Base-by-base conservation (phyloP, 805 yeast species). In the Clavispora carvajalis region DNA sequence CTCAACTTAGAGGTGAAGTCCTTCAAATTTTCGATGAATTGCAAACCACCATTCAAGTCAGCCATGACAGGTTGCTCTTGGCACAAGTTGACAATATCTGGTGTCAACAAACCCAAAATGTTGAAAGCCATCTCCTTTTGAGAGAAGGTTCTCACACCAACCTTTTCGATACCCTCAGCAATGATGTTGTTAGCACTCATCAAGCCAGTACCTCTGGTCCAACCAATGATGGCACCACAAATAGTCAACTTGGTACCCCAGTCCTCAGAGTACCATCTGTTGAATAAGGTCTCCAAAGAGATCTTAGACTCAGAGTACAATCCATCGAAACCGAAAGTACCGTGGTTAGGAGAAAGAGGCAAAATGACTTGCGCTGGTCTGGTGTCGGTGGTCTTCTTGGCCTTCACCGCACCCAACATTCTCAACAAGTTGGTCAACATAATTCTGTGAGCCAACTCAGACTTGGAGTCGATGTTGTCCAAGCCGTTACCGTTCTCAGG, bases 151-250 rank as follows among this genome's bases (percentile, higher is more conserved):
- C 98, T 85, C 36, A 93, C 97, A 58, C 99, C 98, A 46, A 85
- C 73, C 62, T 80, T 79, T 72, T 93, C 99, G 59, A 93, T 86
- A 53, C 97, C 97, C 71, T 90, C 96, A 46, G 99, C 96, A 64
- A 93, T 87, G 62, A 88, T 84, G 73, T 93, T 93, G 77, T 93
- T 93, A 55, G 83, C 97, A 59, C 89, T 77, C 99, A 93, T 93
- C 61, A 93, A 81, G 60, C 99, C 99, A 45, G 99, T 93, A 68
- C 99, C 99, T 77, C 99, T 87, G 49, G 99, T 93, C 99, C 99
- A 93, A 63, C 99, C 99, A 66, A 93, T 93, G 52, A 93, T 78
- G 34, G 99, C 97, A 75, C 99, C 99, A 68, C 97, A 90, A 46
- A 93, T 74, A 44, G 98, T 93, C 71, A 93, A 80, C 73, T 86